These are phyloP conservation scores for Trichoderma brevicompactum DNA, from an alignment of 2,329 filamentous ascomycete species.

Conservation along the genomic window DNA sequence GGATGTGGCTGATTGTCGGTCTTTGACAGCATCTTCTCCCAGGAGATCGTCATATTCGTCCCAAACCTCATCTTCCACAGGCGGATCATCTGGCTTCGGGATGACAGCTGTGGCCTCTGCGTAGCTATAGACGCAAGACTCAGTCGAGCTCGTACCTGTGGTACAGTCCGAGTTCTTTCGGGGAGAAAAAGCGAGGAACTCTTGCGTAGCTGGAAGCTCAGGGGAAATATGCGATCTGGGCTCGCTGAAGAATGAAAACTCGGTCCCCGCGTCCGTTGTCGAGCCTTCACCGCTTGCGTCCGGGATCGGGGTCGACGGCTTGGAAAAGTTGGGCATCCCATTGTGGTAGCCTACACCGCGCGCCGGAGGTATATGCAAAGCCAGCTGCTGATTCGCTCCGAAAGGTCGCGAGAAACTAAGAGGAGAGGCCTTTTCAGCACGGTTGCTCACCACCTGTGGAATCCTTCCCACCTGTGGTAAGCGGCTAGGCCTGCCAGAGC, in stretches of 20 bases:
- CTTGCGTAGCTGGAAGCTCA: slow-evolving; percentile 46
- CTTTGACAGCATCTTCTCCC: slow-evolving; percentile 59
- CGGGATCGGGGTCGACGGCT: slow-evolving; percentile 44
- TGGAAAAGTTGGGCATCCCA: slow-evolving; percentile 53
- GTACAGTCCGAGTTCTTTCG: slow-evolving; percentile 72
- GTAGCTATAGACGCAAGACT: slow-evolving; percentile 65
- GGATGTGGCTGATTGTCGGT: slow-evolving; percentile 57
- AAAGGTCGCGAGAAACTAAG: slow-evolving; percentile 89
- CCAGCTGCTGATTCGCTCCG: slow-evolving; percentile 53
- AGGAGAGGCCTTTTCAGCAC: slow-evolving; percentile 68
- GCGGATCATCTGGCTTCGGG: slow-evolving; percentile 63
- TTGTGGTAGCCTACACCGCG: slow-evolving; percentile 48
- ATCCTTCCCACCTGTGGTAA: slow-evolving; percentile 84
- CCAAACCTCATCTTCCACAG: slow-evolving; percentile 88
- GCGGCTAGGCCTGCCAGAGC: slow-evolving; percentile 54
- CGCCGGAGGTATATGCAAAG: slow-evolving; percentile 37
- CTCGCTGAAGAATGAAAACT: slow-evolving; percentile 39
- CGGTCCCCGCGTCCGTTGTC: slow-evolving; percentile 40
- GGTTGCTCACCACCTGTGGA: slow-evolving; percentile 75
- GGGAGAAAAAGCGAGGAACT: slow-evolving; percentile 76
- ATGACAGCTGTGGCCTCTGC: slow-evolving; percentile 68
- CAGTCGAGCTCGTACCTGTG: slow-evolving; percentile 60
- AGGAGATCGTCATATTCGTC: slow-evolving; percentile 91
- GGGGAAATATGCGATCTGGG: slow-evolving; percentile 40
- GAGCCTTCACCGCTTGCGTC: slow-evolving; percentile 46